Evolutionary conservation across 129 eudicot genomes (phyloP).

Genomic region (Lactuca sativa): DNA sequence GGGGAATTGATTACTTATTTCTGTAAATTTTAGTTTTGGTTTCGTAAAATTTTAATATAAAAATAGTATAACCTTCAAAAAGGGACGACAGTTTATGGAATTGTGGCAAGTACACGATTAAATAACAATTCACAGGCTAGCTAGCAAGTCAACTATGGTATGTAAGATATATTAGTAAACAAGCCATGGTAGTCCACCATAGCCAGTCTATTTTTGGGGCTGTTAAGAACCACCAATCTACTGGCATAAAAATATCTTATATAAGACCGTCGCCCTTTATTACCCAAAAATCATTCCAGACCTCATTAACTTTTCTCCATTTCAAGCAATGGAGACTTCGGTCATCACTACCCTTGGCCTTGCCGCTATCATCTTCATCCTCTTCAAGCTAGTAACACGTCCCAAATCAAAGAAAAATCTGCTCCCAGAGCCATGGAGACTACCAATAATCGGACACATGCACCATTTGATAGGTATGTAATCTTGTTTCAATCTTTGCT

Average conservation of each 20-base stretch:
- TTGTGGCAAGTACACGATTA: not conserved
- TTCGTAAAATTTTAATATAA: no score
- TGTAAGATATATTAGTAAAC: not conserved
- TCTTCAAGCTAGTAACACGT: constrained; percentile 21
- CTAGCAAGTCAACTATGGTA: not conserved
- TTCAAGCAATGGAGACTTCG: constrained; percentile 5
- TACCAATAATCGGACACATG: constrained; percentile 36
- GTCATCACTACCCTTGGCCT: constrained; percentile 13
- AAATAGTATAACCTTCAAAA: no score
- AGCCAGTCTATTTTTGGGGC: not conserved
- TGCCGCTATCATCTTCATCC: constrained; percentile 22
- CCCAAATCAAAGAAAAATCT: constrained; percentile 13
- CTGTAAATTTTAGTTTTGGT: no score
- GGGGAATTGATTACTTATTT: no score
- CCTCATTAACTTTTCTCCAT: not conserved
- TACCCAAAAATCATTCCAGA: not conserved
- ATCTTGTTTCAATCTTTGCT: not conserved
- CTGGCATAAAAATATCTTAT: not conserved
- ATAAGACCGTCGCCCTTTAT: not conserved
- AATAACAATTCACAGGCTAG: not conserved
- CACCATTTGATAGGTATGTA: constrained; percentile 30
- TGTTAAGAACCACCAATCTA: not conserved
- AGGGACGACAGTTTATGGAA: not conserved
- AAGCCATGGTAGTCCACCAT: not conserved
- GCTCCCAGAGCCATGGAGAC: constrained; percentile 34